phyloP scores from a whole-genome alignment of 306 rosid species.

The Carpinus fangiana region DNA sequence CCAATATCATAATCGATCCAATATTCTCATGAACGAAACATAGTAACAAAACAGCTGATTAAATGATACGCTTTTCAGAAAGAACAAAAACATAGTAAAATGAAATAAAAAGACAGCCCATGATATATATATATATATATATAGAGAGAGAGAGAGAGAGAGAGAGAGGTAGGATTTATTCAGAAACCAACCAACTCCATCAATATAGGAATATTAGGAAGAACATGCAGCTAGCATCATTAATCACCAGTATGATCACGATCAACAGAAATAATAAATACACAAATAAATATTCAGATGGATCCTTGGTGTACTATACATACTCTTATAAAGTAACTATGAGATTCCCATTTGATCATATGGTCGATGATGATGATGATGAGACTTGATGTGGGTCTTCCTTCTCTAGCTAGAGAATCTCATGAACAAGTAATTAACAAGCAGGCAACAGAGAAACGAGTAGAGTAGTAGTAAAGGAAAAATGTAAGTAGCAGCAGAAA shows the following conservation, averaged over 20 bases:
- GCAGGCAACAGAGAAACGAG: not conserved
- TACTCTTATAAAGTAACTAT: not conserved
- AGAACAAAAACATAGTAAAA: not conserved
- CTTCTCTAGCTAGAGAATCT: not conserved
- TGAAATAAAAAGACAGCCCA: not conserved
- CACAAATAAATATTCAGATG: not conserved
- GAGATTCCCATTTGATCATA: not conserved
- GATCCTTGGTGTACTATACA: conserved; percentile 7
- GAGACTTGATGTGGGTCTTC: not conserved
- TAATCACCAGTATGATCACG: not conserved
- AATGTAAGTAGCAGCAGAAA: not conserved
- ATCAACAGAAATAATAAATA: not conserved
- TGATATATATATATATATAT: not conserved
- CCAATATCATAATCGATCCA: not conserved
- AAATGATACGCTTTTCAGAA: not conserved
- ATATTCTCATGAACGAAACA: not conserved
- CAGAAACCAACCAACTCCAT: not conserved
- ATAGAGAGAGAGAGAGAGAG: no score
- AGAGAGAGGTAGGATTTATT: not conserved
- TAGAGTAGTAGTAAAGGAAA: not conserved
- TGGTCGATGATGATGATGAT: not conserved
- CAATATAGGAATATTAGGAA: not conserved
- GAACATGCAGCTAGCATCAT: not conserved
- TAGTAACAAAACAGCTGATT: not conserved
- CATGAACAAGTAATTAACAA: not conserved